Evolutionary conservation across 805 yeast species (phyloP).

Genomic region (Lachancea sp.): DNA sequence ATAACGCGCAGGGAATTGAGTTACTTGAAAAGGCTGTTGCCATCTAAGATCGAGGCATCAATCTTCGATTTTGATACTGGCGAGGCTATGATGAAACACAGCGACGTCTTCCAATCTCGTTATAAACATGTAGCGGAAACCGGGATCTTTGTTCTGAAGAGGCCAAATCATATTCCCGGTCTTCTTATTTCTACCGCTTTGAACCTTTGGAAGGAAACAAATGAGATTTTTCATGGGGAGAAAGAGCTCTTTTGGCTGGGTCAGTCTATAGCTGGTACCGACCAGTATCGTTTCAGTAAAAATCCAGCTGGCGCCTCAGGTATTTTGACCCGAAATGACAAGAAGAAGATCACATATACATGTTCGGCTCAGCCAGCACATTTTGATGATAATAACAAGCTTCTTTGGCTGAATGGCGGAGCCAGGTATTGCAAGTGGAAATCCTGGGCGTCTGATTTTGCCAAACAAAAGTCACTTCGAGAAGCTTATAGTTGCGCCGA

Average conservation of each 20-base stretch:
- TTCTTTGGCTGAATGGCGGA: slow-evolving; percentile 34
- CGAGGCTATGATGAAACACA: not conserved
- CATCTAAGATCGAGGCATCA: not conserved
- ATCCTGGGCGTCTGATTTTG: slow-evolving; percentile 11
- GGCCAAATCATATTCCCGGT: slow-evolving; percentile 23
- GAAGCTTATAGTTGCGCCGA: slow-evolving; percentile 5
- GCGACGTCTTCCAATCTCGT: slow-evolving; percentile 9
- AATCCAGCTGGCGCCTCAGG: slow-evolving; percentile 22
- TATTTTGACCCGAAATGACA: slow-evolving; percentile 15
- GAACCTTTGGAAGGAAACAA: slow-evolving; percentile 14
- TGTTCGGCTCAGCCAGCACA: slow-evolving; percentile 31
- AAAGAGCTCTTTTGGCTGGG: slow-evolving; percentile 33
- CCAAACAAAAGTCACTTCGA: slow-evolving; percentile 1
- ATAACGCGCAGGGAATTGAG: slow-evolving; percentile 7
- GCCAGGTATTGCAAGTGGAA: slow-evolving; percentile 20
- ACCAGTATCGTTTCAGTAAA: slow-evolving; percentile 14
- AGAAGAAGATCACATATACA: slow-evolving; percentile 11
- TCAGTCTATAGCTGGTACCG: slow-evolving; percentile 19
- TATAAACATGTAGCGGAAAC: slow-evolving; percentile 32
- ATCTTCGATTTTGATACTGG: not conserved
- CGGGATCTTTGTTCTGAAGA: slow-evolving; percentile 32
- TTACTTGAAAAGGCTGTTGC: not conserved
- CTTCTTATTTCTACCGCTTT: slow-evolving; percentile 18
- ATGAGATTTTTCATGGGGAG: slow-evolving; percentile 23
- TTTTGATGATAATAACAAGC: slow-evolving; percentile 13